Evolutionary conservation across 108 stramenopile genomes (phyloP), one percentile per base, ranked within the genome.

Genomic region (Pseudonitzschia delicatissima): DNA sequence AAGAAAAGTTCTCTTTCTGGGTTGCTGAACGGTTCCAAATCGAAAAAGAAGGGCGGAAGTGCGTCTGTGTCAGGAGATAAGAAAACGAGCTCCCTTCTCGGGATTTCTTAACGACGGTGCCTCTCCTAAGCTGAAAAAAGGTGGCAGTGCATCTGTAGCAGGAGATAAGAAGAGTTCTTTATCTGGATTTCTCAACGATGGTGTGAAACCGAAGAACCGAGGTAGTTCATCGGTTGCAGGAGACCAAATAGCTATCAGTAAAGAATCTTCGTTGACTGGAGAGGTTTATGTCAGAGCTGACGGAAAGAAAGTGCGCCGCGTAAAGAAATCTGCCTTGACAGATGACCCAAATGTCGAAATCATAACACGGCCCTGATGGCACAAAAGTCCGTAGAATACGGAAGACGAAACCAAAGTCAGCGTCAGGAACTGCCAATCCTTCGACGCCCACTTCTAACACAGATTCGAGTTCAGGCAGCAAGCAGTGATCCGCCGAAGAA

Each of bases 261-360:
- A 66, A 53, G 66, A 67, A 18, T 60, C 70, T 20, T 67, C 72
- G 11, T 33, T 67, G 62, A 66, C 75, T 35, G 73, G 73, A 50
- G 80, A 82, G 45, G 48, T 83, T 23, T 78, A 78, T 42, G 67
- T 83, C 25, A 69, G 82, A 64, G 76, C 71, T 4, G 82, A 83
- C 55, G 82, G 82, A 13, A 83, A 78, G 60, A 78, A 76, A 55
- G 82, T 83, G 9, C 40, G 77, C 11, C 49, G 74, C 37, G 64
- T 78, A 2, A 78, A 76, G 57, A 73, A 69, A 34, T 51, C 63
- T 21, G 17, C 61, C 2, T 21, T 25, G 11, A 21, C 62, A 29
- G 52, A 48, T 15, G 64, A 73, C 17, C 55, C 62, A 11, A 76
- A 64, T 23, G 65, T 57, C 1, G 80, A 82, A 67, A 82, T 82